Evolutionary conservation across 1,284 basidiomycete species (phyloP), one percentile per base, ranked within the genome.

Genomic region (Earliella scabrosa): DNA sequence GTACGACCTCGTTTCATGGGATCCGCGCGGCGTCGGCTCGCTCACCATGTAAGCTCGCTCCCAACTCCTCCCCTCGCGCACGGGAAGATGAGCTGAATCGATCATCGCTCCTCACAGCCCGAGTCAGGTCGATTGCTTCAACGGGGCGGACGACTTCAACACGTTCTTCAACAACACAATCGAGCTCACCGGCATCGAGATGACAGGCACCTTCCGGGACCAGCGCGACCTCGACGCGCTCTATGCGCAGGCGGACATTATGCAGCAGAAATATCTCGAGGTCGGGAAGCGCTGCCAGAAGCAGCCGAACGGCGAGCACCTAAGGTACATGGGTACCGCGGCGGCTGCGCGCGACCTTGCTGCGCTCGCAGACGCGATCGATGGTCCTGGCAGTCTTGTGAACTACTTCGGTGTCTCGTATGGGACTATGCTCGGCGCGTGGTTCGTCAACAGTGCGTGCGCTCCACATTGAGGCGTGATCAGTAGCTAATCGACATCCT

Each of bases 391-490:
- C 3, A 45, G 44, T 2, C 50, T 52, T 6, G 39, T 64, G 10
- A 60, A 63, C 40, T 60, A 38, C 27, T 21, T 27, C 13, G 63
- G 63, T 0, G 10, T 60, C 3, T 60, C 55, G 21, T 59, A 64
- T 26, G 60, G 60, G 2, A 52, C 60, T 0, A 4, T 60, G 1
- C 9, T 64, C 2, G 63, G 60, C n/a, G 23, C 53, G 1, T 63
- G 54, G 51, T 35, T 64, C 18, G 36, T 64, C 13, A 56, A 60
- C 24, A 64, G 62, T 61, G 35, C 52, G 62, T 55, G 13, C 4
- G 0, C 13, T 4, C n/a, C n/a, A 13, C 16, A 38, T 3, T n/a
- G 5, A 8, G 3, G 4, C 11, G 18, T 11, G 14, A 26, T 3
- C 4, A 3, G 2, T 21, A 7, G 2, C 24, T 24, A 1, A 23